A percentile compares a stretch with the other conserved stretches of the same genome.
Conservation (phyloP, 1,139 yeast genomes). For the Debaryomycetaceae sp. region DNA sequence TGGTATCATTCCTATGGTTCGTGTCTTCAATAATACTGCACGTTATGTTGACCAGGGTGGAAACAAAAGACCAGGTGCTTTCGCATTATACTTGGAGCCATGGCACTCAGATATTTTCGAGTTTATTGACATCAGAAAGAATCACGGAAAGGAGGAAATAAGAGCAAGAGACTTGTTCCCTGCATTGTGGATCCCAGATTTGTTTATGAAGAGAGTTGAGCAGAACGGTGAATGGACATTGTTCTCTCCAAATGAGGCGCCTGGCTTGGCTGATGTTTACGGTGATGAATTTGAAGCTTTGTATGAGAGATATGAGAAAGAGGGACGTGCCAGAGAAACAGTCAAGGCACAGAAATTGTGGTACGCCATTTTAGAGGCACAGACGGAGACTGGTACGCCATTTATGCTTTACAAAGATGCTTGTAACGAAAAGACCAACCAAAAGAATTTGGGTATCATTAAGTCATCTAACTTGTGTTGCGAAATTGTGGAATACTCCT, state of each 20-base stretch:
- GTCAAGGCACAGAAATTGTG: slow-evolving; percentile 53
- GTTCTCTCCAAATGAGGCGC: slow-evolving; percentile 52
- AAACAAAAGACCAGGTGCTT: slow-evolving; percentile 61
- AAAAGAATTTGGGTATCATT: slow-evolving; percentile 52
- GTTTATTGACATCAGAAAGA: slow-evolving; percentile 49
- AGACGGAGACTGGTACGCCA: slow-evolving; percentile 60
- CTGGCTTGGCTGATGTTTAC: slow-evolving; percentile 48
- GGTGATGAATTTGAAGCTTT: slow-evolving; percentile 48
- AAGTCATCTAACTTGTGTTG: slow-evolving; percentile 59
- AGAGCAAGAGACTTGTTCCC: slow-evolving; percentile 56
- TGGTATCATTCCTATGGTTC: slow-evolving; percentile 57
- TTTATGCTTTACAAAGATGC: slow-evolving; percentile 57
- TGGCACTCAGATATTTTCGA: slow-evolving; percentile 60
- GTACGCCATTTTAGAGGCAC: slow-evolving; percentile 52
- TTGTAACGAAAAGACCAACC: slow-evolving; percentile 52
- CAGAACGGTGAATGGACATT: slow-evolving; percentile 48
- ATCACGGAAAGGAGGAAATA: slow-evolving; percentile 56
- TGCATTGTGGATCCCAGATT: slow-evolving; percentile 59
- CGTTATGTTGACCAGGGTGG: slow-evolving; percentile 64
- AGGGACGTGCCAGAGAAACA: slow-evolving; percentile 32
- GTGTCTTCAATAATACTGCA: slow-evolving; percentile 58
- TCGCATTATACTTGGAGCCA: slow-evolving; percentile 58
- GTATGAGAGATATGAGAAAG: slow-evolving; percentile 44
- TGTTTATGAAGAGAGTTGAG: slow-evolving; percentile 55
- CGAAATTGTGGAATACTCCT: slow-evolving; percentile 54